Base-by-base conservation (phyloP, 2,329 filamentous ascomycete species). In the Tetracladium maxilliforme region DNA sequence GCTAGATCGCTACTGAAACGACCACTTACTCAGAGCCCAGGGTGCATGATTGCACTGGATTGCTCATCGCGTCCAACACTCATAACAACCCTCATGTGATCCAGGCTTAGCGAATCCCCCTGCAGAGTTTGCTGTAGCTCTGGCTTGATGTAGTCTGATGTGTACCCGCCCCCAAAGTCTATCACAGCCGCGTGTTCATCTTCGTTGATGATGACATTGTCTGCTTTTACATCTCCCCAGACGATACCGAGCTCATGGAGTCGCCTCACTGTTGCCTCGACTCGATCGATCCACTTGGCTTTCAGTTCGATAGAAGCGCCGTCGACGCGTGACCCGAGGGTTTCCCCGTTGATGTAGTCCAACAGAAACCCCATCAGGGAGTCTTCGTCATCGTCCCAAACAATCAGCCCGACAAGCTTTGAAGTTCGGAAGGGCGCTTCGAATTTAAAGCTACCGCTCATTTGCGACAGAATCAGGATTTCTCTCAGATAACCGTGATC, bases 111-210 rank as follows among this genome's bases (percentile, higher is more conserved):
- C 19, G 32, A 28, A 30, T 40, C 39, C 5, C 37, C 38, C 17
- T 41, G 35, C 14, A 32, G 26, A 12, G 35, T 40, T 10, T 30
- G 32, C 18, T 20, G 22, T 18, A 31, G 23, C 7, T 40, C 34
- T 21, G 16, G 26, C n/a, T 33, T 30, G n/a, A 37, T 36, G 14
- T 12, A 41, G 4, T 26, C 33, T 5, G 19, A n/a, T 10, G 34
- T 37, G 25, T 31, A 40, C 2, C 34, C 30, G 13, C 37, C 37
- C n/a, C 34, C 36, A 28, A 44, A 40, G 30, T 43, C 33, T 24
- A 40, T 33, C 12, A 43, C 16, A 30, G 29, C 34, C 19, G 32
- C 38, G 21, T 36, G 28, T 16, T 26, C 30, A 14, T 25, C 25
- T 17, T 23, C 16, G 19, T 38, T 31, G 22, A 42, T 33, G 14